Evolutionary conservation across 2,329 filamentous ascomycete genomes (phyloP).

Genomic region (Cladosporium sp.): DNA sequence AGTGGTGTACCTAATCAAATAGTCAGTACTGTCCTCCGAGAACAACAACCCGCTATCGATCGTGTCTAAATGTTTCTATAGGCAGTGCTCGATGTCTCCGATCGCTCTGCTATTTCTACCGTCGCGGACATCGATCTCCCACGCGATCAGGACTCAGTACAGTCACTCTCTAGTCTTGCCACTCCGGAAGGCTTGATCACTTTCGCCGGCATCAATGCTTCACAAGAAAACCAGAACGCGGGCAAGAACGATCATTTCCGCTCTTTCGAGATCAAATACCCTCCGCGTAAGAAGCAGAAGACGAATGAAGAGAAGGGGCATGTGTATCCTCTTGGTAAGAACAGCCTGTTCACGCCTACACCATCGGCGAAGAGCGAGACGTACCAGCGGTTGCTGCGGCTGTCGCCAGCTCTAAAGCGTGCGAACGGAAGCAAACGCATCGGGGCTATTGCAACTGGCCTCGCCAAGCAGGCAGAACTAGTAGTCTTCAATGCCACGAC

Average conservation of each 20-base stretch:
- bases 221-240: conserved; percentile 66
- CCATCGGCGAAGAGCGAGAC: conserved; percentile 53
- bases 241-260: conserved; percentile 84
- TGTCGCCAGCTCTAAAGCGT: conserved; percentile 56
- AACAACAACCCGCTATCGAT: background rate
- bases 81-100: conserved; percentile 72
- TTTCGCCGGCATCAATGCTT: conserved; percentile 82
- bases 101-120: conserved; percentile 61
- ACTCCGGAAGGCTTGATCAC: conserved; percentile 56
- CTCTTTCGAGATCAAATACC: conserved; percentile 65
- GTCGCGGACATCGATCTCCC: conserved; percentile 74
- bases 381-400: conserved; percentile 59
- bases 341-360: conserved; percentile 50
- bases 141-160: conserved; percentile 84
- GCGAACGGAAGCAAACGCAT: conserved; percentile 58
- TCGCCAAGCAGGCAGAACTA: conserved; percentile 72
- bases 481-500: conserved; percentile 72
- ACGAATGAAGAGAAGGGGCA: conserved; percentile 32
- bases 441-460: conserved; percentile 75
- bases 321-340: conserved; percentile 52
- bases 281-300: conserved; percentile 47
- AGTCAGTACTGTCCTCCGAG: conserved; percentile 51
- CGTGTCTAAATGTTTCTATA: conserved; percentile 34
- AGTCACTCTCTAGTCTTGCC: conserved; percentile 71
- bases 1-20: conserved; percentile 87